Percentiles rank a stretch among this genome's conserved stretches.
phyloP scores from a whole-genome alignment of 768 basidiomycete species.

The Suillus subluteus region DNA sequence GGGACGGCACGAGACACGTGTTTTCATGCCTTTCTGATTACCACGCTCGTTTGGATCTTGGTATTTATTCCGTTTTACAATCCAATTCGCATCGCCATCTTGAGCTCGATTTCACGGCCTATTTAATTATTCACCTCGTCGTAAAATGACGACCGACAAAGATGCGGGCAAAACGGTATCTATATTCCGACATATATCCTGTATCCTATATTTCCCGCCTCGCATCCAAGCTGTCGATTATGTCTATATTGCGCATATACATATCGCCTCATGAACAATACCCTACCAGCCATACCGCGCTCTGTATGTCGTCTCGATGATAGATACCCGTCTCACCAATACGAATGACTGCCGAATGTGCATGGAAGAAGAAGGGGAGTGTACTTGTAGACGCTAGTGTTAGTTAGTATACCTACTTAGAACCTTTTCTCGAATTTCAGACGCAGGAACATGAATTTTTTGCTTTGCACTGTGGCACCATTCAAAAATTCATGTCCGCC shows the following conservation, averaged over 20 bases:
- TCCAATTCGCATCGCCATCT: constrained; percentile 24
- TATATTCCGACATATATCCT: constrained; percentile 25
- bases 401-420: constrained; percentile 34
- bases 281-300: constrained; percentile 18
- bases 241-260: constrained; percentile 35
- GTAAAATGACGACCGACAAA: constrained; percentile 26
- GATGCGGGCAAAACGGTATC: constrained; percentile 24
- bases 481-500: constrained; percentile 5
- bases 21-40: neutral
- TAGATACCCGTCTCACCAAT: constrained; percentile 33
- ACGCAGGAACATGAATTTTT: constrained; percentile 37
- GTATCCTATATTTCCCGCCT: constrained; percentile 31
- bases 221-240: constrained; percentile 25
- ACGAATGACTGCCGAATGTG: constrained; percentile 31
- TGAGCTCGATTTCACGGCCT: constrained; percentile 28
- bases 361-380: constrained; percentile 38
- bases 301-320: constrained; percentile 32
- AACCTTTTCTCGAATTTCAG: constrained; percentile 1
- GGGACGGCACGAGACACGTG: constrained; percentile 5
- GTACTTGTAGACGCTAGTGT: constrained; percentile 29
- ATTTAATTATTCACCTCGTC: constrained; percentile 31
- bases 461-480: constrained; percentile 9
- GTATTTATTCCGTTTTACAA: constrained; percentile 34
- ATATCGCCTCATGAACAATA: constrained; percentile 22
- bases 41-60: constrained; percentile 22